These are phyloP conservation scores for Fusarium pininemorale DNA, from an alignment of 2,329 filamentous ascomycete species.

Conservation along the genomic window DNA sequence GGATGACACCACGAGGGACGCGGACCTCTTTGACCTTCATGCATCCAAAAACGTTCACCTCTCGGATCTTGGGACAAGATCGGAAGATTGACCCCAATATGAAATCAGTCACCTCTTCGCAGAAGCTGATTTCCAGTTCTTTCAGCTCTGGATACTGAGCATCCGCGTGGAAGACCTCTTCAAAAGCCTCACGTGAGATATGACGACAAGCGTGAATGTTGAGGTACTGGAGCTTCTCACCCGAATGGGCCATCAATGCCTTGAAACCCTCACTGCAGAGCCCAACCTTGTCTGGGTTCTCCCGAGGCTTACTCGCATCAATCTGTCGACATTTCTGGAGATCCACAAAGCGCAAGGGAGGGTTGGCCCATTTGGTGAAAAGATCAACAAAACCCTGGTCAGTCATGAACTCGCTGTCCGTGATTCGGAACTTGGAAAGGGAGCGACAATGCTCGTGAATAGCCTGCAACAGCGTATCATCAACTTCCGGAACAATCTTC, in stretches of 20 bases:
- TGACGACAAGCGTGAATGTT: constrained; percentile 88
- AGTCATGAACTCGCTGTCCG: constrained; percentile 77
- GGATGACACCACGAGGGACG: constrained; percentile 64
- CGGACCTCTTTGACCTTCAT: constrained; percentile 67
- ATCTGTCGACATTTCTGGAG: constrained; percentile 80
- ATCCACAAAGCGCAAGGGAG: constrained; percentile 75
- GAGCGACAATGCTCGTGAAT: constrained; percentile 75
- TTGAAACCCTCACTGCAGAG: constrained; percentile 79
- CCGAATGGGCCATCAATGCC: constrained; percentile 87
- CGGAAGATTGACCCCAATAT: constrained; percentile 71
- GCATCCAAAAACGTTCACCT: constrained; percentile 71
- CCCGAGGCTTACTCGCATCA: constrained; percentile 74
- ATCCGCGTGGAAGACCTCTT: constrained; percentile 72
- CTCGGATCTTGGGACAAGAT: constrained; percentile 67
- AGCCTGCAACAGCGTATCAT: constrained; percentile 74
- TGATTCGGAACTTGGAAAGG: constrained; percentile 82
- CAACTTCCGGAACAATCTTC: constrained; percentile 70
- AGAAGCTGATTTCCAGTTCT: constrained; percentile 82
- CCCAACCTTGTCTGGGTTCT: constrained; percentile 73
- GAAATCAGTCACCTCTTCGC: constrained; percentile 71
- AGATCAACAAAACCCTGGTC: constrained; percentile 78
- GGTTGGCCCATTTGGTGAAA: constrained; percentile 81
- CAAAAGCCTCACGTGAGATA: constrained; percentile 76
- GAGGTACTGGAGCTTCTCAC: constrained; percentile 69
- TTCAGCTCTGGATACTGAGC: constrained; percentile 73